phyloP scores from a whole-genome alignment of 208 protist species.

The Crithidia fasciculata region DNA sequence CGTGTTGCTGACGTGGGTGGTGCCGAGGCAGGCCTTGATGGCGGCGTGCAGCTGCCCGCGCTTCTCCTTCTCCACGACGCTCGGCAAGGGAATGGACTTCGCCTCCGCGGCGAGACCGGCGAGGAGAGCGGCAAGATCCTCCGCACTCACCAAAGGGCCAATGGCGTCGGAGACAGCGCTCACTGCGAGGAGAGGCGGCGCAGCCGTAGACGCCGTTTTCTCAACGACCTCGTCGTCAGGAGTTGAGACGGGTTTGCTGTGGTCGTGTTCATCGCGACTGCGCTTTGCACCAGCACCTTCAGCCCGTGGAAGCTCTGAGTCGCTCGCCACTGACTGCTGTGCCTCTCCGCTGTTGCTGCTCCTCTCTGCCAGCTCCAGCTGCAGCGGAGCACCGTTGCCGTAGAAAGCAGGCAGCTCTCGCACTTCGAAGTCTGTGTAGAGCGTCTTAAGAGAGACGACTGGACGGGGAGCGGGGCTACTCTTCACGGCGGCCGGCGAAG shows the following conservation, averaged over 20 bases:
- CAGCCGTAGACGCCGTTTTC: background rate
- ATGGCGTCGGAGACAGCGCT: constrained; percentile 29
- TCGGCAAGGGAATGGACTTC: constrained; percentile 35
- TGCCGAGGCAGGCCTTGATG: constrained; percentile 59
- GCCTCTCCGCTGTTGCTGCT: background rate
- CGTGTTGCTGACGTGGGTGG: constrained; percentile 74
- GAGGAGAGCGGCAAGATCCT: constrained; percentile 59
- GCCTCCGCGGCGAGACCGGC: constrained; percentile 32
- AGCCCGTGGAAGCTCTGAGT: background rate
- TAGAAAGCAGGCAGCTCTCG: constrained; percentile 76
- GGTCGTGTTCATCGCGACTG: background rate
- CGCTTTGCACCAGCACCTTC: constrained; percentile 1
- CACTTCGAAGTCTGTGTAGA: constrained; percentile 91
- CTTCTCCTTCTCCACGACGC: constrained; percentile 62
- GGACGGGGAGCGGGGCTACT: constrained; percentile 14
- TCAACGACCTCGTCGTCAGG: background rate
- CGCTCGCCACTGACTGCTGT: background rate
- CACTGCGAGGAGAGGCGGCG: background rate
- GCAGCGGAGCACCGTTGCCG: constrained; percentile 63
- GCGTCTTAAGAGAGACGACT: constrained; percentile 75
- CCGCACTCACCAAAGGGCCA: constrained; percentile 33
- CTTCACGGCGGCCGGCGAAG: constrained; percentile 11
- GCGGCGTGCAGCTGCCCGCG: constrained; percentile 64
- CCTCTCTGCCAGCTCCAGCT: constrained; percentile 40
- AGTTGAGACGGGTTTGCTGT: background rate